A percentile compares a stretch with the other conserved stretches of the same genome.
Conservation (phyloP, 495 filamentous ascomycete genomes). For the Aspergillus asperescens region DNA sequence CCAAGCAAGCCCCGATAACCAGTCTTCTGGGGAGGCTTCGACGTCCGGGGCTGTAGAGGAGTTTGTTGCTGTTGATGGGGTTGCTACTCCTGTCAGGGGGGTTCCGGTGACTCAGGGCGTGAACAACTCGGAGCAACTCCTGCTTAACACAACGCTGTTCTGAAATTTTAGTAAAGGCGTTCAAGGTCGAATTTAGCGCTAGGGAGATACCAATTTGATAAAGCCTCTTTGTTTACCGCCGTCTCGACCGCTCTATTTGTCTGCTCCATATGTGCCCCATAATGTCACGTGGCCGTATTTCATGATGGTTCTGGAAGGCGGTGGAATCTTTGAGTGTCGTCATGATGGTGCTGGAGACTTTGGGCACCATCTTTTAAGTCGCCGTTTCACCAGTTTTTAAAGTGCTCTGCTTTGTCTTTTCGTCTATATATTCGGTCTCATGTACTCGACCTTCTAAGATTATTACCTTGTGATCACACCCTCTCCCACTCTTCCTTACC, state of each 20-base stretch:
- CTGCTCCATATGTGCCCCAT: neutral
- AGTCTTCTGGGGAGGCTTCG: neutral
- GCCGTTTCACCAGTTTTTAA: slow-evolving; percentile 23
- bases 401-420: neutral
- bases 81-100: neutral
- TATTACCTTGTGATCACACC: neutral
- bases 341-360: slow-evolving; percentile 21
- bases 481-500: neutral
- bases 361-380: slow-evolving; percentile 17
- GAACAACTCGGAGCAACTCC: neutral
- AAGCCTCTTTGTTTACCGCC: neutral
- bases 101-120: neutral
- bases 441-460: neutral
- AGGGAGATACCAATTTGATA: slow-evolving; percentile 9
- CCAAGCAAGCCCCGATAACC: neutral
- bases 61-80: neutral
- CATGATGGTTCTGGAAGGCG: slow-evolving; percentile 38
- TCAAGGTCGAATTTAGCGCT: neutral
- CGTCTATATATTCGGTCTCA: slow-evolving; percentile 1
- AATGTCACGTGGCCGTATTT: neutral
- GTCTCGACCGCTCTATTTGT: neutral
- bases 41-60: neutral
- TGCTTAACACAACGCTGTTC: neutral
- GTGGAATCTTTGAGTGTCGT: slow-evolving; percentile 35
- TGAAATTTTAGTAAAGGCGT: slow-evolving; percentile 1